phyloP scores from a whole-genome alignment of 352 stramenopile species.

The Globisporangium canariense region DNA sequence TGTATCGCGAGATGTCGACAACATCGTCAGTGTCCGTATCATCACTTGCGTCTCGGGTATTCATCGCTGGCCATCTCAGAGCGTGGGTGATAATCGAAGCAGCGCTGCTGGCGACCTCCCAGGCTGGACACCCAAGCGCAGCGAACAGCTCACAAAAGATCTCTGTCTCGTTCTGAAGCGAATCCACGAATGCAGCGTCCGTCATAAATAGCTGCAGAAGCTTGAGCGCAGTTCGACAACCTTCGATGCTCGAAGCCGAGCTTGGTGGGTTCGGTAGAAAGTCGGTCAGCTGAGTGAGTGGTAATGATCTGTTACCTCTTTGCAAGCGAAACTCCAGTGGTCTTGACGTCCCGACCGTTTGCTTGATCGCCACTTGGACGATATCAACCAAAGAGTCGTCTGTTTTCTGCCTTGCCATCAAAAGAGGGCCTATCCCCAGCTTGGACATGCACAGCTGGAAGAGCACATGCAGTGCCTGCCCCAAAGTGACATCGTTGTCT shows the following conservation, averaged over 20 bases:
- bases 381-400: conserved; percentile 10
- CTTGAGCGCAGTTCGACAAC: neutral
- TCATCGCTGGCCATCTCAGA: neutral
- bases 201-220: conserved; percentile 8
- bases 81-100: conserved; percentile 1
- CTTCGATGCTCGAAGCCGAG: neutral
- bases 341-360: conserved; percentile 6
- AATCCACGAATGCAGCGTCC: conserved; percentile 5
- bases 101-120: conserved; percentile 3
- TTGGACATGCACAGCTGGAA: conserved; percentile 6
- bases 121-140: conserved; percentile 16
- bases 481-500: neutral
- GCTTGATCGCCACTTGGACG: neutral
- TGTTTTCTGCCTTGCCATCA: neutral
- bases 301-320: neutral
- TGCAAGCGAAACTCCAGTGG: conserved; percentile 1
- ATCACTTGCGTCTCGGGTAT: neutral
- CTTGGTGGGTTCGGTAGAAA: neutral
- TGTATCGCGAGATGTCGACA: neutral
- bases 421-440: neutral
- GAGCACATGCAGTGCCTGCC: neutral
- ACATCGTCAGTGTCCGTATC: neutral
- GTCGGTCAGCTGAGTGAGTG: neutral
- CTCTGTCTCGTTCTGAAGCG: conserved; percentile 12
- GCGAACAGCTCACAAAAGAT: conserved; percentile 21